Evolutionary conservation across 345 rosid species (phyloP).

Genomic region (Euphorbia pulcherrima): DNA sequence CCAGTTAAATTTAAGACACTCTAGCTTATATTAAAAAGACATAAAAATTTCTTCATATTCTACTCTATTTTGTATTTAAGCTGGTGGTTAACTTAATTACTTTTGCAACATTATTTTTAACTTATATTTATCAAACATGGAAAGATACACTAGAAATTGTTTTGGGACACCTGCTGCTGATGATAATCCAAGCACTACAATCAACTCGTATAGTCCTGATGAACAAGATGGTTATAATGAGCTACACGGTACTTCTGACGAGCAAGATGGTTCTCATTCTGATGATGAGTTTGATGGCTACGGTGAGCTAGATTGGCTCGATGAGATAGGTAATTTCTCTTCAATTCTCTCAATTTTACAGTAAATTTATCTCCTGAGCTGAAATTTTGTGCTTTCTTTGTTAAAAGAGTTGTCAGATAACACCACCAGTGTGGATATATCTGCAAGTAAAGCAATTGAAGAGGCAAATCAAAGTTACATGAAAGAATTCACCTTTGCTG

Average conservation of each 20-base stretch:
- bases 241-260: not conserved
- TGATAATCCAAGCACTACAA: not conserved
- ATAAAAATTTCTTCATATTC: no score
- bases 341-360: not conserved
- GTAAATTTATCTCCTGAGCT: not conserved
- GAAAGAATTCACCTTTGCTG: constrained; percentile 52
- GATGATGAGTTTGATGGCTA: not conserved
- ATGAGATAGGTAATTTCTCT: no score
- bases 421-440: constrained; percentile 34
- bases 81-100: no score
- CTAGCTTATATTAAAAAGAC: no score
- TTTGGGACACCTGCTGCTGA: constrained; percentile 21
- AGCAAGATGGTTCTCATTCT: constrained; percentile 23
- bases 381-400: no score
- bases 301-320: no score
- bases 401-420: constrained; percentile 19
- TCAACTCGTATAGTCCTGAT: constrained; percentile 3
- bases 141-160: constrained; percentile 38
- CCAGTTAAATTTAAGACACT: no score
- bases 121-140: no score
- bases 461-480: constrained; percentile 34
- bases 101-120: no score
- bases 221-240: constrained; percentile 25
- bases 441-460: constrained; percentile 42
- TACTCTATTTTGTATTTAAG: no score